Conservation (phyloP, 2,329 filamentous ascomycete species). For the Cyphellophora attinorum region DNA sequence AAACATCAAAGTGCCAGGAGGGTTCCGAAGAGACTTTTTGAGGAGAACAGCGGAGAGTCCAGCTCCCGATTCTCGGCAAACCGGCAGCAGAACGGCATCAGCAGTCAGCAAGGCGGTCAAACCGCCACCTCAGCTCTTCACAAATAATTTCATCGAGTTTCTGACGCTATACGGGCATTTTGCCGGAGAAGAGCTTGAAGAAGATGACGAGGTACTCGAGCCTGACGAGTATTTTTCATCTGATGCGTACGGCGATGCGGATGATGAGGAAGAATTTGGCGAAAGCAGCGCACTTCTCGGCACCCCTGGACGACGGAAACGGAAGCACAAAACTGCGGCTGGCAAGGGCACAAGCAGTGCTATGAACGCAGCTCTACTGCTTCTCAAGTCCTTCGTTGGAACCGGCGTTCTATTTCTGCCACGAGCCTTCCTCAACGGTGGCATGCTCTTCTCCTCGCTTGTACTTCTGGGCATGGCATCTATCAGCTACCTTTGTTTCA, state of each 20-base stretch:
- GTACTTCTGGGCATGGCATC: slow-evolving; percentile 77
- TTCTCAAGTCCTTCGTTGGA: slow-evolving; percentile 96
- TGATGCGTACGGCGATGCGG: slow-evolving; percentile 52
- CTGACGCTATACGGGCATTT: slow-evolving; percentile 93
- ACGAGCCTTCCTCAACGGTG: slow-evolving; percentile 86
- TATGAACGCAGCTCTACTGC: slow-evolving; percentile 68
- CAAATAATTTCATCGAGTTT: slow-evolving; percentile 92
- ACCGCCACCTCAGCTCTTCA: slow-evolving; percentile 57
- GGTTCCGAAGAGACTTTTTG: slow-evolving; percentile 84
- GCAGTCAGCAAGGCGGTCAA: slow-evolving; percentile 22
- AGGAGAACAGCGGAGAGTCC: slow-evolving; percentile 64
- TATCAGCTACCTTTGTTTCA: slow-evolving; percentile 95
- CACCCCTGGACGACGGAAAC: slow-evolving; percentile 60
- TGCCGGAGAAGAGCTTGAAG: slow-evolving; percentile 89
- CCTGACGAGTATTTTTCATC: slow-evolving; percentile 90
- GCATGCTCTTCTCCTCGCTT: slow-evolving; percentile 92
- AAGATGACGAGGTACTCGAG: slow-evolving; percentile 81
- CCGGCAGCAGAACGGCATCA: slow-evolving; percentile 24
- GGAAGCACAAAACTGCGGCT: slow-evolving; percentile 66
- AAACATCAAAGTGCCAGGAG: slow-evolving; percentile 84
- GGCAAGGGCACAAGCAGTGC: slow-evolving; percentile 68
- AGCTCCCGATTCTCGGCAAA: slow-evolving; percentile 32
- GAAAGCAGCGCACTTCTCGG: slow-evolving; percentile 77
- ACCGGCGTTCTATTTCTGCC: slow-evolving; percentile 92
- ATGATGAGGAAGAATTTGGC: slow-evolving; percentile 58